Base-by-base conservation (phyloP, 208 protist species). In the Leishmania mexicana region DNA sequence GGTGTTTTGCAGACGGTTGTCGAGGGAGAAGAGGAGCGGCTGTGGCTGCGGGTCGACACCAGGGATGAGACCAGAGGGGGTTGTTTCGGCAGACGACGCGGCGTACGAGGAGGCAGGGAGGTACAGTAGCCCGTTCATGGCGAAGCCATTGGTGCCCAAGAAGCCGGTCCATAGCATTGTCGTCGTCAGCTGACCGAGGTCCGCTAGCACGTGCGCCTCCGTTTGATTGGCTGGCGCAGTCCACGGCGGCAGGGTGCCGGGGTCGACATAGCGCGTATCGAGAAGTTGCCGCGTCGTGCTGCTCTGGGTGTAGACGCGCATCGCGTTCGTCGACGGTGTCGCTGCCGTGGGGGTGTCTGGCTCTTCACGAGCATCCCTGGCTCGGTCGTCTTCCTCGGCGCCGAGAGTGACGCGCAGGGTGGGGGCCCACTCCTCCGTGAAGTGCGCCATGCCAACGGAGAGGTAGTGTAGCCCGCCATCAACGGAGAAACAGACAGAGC, bases 161-260 rank as follows among this genome's bases (percentile, higher is more conserved):
- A 96, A 96, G 28, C 92, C 92, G 24, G 80, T 87, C 90, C 92
- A 94, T 79, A 96, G 83, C 70, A 85, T 84, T 58, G 92, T 83
- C 21, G 87, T 87, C 11, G 88, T 90, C 60, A 95, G 89, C 72
- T 81, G 81, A 1, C 81, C 77, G 2, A 85, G 77, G 8, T 81
- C 81, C 3, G 81, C 81, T 64, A 79, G 58, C 45, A 81, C 81
- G 71, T 58, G 31, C 53, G 45, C 64, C 58, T 57, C 76, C 45
- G 53, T 31, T 21, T 78, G 17, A 40, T 31, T 31, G 10, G 17
- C 57, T 13, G 24, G 3, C 35, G 54, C 54, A 19, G 75, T 68
- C 60, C 21, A 71, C 47, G 49, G 54, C 0, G 60, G 21, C n/a
- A 76, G 45, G 15, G 54, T 57, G 45, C 53, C 51, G 15, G 81